Percentiles rank a stretch among this genome's conserved stretches.
Evolutionary conservation across 2,329 filamentous ascomycete species (phyloP).

Genomic region (Colletotrichum horii): DNA sequence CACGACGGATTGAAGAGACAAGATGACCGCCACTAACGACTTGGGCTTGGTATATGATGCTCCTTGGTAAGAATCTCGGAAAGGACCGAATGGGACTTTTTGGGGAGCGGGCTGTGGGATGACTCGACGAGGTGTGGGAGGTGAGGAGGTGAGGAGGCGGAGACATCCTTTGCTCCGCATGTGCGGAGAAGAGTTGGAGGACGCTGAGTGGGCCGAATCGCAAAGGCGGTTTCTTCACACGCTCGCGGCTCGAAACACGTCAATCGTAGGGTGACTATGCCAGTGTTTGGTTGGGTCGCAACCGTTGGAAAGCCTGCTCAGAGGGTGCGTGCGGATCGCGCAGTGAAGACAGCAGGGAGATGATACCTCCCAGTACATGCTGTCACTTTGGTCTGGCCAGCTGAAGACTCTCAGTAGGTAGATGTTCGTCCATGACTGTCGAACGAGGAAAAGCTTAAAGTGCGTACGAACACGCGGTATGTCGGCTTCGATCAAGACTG

Average conservation of each 20-base stretch:
- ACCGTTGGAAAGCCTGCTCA: background rate
- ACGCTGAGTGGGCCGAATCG: slow-evolving; percentile 9
- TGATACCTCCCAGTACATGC: background rate
- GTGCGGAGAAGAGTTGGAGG: slow-evolving; percentile 15
- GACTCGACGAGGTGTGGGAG: background rate
- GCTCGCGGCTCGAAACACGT: background rate
- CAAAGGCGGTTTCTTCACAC: slow-evolving; percentile 7
- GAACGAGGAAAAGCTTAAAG: background rate
- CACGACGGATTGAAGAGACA: background rate
- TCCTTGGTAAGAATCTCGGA: background rate
- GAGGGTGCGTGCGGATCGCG: background rate
- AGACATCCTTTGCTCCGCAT: slow-evolving; percentile 11
- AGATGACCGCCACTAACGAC: background rate
- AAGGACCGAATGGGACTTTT: slow-evolving; percentile 2
- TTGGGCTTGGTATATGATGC: background rate
- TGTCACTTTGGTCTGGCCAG: background rate
- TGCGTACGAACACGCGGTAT: background rate
- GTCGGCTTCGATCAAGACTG: background rate
- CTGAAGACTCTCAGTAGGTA: background rate
- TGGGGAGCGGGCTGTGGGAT: background rate
- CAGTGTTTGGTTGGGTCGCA: background rate
- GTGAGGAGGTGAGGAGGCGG: background rate
- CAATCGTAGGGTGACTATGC: background rate
- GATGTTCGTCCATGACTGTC: background rate
- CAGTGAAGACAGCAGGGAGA: background rate